These are phyloP conservation scores for Erodium maritimum DNA, from an alignment of 345 rosid genomes.

Conservation along the genomic window DNA sequence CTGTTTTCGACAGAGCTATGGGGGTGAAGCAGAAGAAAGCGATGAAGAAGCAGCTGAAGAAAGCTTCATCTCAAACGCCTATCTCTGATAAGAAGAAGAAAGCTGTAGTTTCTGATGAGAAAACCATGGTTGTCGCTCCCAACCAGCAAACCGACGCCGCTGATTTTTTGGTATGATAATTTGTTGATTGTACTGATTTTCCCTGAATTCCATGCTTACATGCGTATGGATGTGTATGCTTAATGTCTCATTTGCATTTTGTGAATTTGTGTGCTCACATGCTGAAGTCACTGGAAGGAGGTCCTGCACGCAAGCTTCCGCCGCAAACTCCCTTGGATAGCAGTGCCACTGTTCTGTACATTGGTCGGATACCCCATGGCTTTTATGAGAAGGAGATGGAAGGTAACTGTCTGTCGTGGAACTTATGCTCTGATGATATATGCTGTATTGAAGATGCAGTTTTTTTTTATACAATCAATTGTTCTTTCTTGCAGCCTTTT, in stretches of 20 bases:
- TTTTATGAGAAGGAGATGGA: constrained; percentile 85
- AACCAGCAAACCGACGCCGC: constrained; percentile 22
- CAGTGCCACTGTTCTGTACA: constrained; percentile 52
- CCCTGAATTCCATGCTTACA: not conserved
- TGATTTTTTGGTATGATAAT: constrained; percentile 64
- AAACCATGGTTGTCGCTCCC: constrained; percentile 9
- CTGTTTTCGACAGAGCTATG: constrained; percentile 23
- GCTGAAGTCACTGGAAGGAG: constrained; percentile 69
- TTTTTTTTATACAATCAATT: not conserved
- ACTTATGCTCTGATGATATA: not conserved
- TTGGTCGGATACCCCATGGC: constrained; percentile 89
- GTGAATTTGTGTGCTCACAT: not conserved
- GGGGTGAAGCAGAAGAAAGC: constrained; percentile 69
- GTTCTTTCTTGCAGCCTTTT: constrained; percentile 38
- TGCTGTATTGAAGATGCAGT: not conserved
- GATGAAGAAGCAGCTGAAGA: constrained; percentile 43
- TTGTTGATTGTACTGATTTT: not conserved
- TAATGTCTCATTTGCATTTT: not conserved
- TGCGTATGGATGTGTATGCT: not conserved
- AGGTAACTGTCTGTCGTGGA: constrained; percentile 23
- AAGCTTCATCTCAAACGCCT: constrained; percentile 25
- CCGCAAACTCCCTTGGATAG: constrained; percentile 21
- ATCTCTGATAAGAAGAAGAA: constrained; percentile 19
- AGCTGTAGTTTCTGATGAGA: constrained; percentile 30
- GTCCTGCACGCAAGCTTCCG: constrained; percentile 45